These are phyloP conservation scores for Scutellaria galericulata DNA, from an alignment of 257 asterid species.

Conservation along the genomic window DNA sequence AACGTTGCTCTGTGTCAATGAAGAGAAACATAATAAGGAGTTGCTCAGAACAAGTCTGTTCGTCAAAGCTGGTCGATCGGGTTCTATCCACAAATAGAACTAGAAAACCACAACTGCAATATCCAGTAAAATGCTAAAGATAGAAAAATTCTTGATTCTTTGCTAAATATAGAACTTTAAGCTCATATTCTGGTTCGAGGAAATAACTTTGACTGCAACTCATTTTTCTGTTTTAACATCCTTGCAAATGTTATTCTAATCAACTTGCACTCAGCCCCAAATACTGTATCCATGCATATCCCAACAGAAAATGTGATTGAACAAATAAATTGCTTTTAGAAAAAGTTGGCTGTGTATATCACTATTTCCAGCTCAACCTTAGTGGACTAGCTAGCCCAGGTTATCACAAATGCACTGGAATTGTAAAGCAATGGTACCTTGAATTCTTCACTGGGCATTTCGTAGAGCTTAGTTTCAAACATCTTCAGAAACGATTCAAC, in stretches of 20 bases:
- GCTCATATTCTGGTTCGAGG: no score
- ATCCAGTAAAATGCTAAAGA: no score
- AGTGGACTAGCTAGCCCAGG: no score
- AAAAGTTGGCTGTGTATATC: background rate
- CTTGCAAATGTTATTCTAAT: no score
- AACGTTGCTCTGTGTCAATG: constrained; percentile 69
- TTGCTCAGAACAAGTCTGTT: background rate
- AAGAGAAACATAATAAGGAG: constrained; percentile 24
- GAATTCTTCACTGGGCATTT: constrained; percentile 83
- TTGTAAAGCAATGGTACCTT: constrained; percentile 51
- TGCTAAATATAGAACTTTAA: no score
- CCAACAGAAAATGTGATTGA: no score
- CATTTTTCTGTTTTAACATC: no score
- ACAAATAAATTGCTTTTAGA: background rate
- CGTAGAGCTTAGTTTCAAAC: constrained; percentile 85
- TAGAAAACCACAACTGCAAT: background rate
- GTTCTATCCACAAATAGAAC: constrained; percentile 2
- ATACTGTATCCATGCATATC: no score
- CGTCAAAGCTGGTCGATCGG: background rate
- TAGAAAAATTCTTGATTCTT: no score
- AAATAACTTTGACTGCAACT: no score
- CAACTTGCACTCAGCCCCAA: no score
- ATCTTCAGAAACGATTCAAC: constrained; percentile 82
- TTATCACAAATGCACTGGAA: background rate
- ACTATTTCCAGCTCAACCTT: background rate